Evolutionary conservation across 2,329 filamentous ascomycete genomes (phyloP).

Genomic region (Monosporascus sp.): DNA sequence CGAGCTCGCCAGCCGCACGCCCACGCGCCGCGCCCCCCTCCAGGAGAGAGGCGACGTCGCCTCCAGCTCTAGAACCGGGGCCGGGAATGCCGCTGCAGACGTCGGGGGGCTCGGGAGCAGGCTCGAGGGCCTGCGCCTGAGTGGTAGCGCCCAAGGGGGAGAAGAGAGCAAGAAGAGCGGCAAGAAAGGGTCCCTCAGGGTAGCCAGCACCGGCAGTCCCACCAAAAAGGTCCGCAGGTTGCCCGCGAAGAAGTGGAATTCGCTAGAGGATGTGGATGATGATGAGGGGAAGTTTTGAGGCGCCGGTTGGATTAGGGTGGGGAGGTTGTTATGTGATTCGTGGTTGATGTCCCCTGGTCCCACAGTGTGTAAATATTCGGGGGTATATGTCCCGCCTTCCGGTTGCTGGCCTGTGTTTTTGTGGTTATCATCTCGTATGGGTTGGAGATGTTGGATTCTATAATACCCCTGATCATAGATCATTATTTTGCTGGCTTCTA

Average conservation of each 20-base stretch:
- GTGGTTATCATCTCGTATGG: no score
- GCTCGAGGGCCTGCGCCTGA: slow-evolving; percentile 47
- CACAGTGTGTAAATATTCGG: no score
- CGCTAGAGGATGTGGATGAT: slow-evolving; percentile 27
- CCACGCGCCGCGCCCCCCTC: slow-evolving; percentile 53
- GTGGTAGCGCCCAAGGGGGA: slow-evolving; percentile 15
- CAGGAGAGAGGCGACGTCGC: slow-evolving; percentile 46
- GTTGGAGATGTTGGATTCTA: no score
- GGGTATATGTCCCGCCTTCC: no score
- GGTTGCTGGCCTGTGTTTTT: no score
- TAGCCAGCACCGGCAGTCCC: slow-evolving; percentile 36
- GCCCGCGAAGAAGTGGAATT: slow-evolving; percentile 39
- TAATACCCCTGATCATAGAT: no score
- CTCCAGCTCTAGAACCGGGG: slow-evolving; percentile 14
- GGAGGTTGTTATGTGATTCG: no score
- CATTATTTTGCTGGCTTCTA: no score
- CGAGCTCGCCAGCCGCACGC: slow-evolving; percentile 59
- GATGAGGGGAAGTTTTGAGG: slow-evolving; percentile 22
- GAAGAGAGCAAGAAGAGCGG: background rate
- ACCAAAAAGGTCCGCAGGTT: slow-evolving; percentile 49
- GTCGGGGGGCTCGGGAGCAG: slow-evolving; percentile 36
- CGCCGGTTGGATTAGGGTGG: no score
- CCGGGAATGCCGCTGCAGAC: slow-evolving; percentile 18
- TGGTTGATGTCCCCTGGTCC: no score
- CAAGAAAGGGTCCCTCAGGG: slow-evolving; percentile 11